These are phyloP conservation scores for Malus orientalis DNA, from an alignment of 306 rosid genomes.

Conservation along the genomic window DNA sequence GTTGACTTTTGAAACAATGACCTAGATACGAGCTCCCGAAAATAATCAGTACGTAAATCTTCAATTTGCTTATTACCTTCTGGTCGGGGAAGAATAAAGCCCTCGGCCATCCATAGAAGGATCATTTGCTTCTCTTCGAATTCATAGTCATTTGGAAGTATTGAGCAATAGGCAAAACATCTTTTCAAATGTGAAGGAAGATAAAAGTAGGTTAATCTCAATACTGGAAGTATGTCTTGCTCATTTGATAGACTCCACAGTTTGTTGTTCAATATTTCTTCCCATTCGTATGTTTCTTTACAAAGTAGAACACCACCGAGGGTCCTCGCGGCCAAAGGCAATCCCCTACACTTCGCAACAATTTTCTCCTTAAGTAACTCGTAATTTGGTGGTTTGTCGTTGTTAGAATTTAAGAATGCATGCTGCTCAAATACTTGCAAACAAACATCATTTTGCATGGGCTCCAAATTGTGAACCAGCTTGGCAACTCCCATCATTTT, in stretches of 20 bases:
- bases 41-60: slow-evolving; percentile 7
- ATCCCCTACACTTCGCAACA: slow-evolving; percentile 19
- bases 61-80: neutral
- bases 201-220: slow-evolving; percentile 12
- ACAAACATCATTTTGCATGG: neutral
- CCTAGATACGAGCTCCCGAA: slow-evolving; percentile 14
- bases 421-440: slow-evolving; percentile 5
- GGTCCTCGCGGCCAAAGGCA: slow-evolving; percentile 21
- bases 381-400: too few species aligned
- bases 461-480: neutral
- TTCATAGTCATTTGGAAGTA: neutral
- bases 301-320: slow-evolving; percentile 13
- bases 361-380: neutral
- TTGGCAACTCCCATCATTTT: too few species aligned
- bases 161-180: slow-evolving; percentile 8
- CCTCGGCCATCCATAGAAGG: slow-evolving; percentile 30
- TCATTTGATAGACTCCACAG: slow-evolving; percentile 2
- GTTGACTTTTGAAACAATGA: slow-evolving; percentile 18
- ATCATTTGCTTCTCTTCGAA: neutral
- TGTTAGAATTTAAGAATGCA: neutral
- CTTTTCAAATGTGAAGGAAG: slow-evolving; percentile 10
- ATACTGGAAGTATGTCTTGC: slow-evolving; percentile 5
- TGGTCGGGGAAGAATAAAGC: neutral
- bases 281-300: neutral
- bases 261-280: neutral